Evolutionary conservation across 768 basidiomycete genomes (phyloP).

Genomic region (Boletus fagicola): DNA sequence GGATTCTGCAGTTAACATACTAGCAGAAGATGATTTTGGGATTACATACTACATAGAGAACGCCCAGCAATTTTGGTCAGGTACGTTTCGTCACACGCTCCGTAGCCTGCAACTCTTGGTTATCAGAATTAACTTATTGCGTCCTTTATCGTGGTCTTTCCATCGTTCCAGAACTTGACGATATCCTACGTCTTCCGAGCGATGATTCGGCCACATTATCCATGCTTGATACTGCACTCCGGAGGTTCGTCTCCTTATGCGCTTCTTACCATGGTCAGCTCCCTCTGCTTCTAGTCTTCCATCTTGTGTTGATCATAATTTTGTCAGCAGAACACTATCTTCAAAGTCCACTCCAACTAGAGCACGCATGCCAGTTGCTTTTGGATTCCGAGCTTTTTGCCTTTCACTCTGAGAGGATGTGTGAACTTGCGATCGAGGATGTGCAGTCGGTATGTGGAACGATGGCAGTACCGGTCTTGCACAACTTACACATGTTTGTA

Average conservation of each 20-base stretch:
- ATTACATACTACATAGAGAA: constrained; percentile 81
- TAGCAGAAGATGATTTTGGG: constrained; percentile 63
- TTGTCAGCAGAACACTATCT: constrained; percentile 71
- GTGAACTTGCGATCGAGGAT: constrained; percentile 71
- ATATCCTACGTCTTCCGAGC: constrained; percentile 65
- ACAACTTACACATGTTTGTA: constrained; percentile 28
- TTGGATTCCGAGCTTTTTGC: constrained; percentile 84
- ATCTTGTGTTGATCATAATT: constrained; percentile 5
- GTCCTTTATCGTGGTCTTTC: constrained; percentile 1
- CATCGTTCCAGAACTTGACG: constrained; percentile 74
- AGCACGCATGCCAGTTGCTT: constrained; percentile 76
- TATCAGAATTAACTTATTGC: constrained; percentile 6
- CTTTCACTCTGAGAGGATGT: constrained; percentile 92
- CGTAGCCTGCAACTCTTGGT: constrained; percentile 4
- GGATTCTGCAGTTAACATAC: constrained; percentile 18
- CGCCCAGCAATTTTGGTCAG: constrained; percentile 88
- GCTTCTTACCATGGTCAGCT: constrained; percentile 82
- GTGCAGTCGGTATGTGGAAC: constrained; percentile 54
- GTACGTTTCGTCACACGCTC: constrained; percentile 42
- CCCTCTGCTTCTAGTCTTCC: not conserved
- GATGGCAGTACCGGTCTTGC: not conserved
- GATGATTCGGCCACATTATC: constrained; percentile 60
- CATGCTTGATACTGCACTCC: constrained; percentile 73
- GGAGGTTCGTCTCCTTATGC: constrained; percentile 75
- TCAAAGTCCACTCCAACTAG: constrained; percentile 76